Conservation (phyloP, 305 asterid species). For the Solanum hybrid region DNA sequence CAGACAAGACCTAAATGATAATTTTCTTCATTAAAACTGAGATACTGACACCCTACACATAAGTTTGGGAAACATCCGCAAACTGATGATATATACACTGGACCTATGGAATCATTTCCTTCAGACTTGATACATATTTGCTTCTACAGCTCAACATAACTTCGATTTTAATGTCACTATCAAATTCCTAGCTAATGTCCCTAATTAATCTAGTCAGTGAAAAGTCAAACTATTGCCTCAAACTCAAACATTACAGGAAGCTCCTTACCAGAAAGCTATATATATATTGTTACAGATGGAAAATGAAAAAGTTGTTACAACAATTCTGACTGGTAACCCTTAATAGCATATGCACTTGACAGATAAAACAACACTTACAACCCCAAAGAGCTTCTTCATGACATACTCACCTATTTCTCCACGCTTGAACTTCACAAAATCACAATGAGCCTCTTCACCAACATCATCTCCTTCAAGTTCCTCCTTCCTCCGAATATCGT, state of each 20-base stretch:
- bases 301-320: neutral
- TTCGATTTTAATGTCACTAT: neutral
- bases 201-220: neutral
- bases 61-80: neutral
- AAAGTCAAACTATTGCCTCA: neutral
- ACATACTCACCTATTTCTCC: conserved; percentile 67
- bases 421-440: conserved; percentile 69
- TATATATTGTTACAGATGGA: neutral
- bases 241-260: neutral
- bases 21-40: neutral
- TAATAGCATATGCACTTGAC: neutral
- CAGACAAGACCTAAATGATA: neutral
- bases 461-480: conserved; percentile 90
- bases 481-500: conserved; percentile 69
- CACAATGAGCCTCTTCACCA: conserved; percentile 93
- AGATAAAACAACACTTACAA: neutral
- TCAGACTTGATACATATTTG: neutral
- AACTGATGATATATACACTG: neutral
- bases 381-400: neutral
- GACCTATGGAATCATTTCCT: neutral
- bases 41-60: neutral
- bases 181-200: neutral
- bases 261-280: neutral
- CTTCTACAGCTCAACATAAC: neutral
- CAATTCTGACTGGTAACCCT: neutral